A percentile compares a stretch with the other conserved stretches of the same genome.
Evolutionary conservation across 768 basidiomycete genomes (phyloP).

Genomic region (Russula brevipes): DNA sequence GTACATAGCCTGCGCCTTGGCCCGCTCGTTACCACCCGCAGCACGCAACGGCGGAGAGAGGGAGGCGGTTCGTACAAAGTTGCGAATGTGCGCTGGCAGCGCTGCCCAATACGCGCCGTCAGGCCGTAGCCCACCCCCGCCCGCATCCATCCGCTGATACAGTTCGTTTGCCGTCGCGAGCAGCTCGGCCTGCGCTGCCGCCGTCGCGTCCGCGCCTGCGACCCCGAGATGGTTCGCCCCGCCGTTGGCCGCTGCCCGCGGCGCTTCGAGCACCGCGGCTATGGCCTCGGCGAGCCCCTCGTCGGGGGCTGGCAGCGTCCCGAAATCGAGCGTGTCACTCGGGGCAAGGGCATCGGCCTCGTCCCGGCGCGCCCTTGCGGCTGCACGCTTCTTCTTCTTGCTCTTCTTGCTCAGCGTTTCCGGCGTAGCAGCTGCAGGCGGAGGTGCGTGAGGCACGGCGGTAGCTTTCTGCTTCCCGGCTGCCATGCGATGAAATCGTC

Average conservation of each 20-base stretch:
- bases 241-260: constrained; percentile 10
- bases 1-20: constrained; percentile 59
- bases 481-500: constrained; percentile 8
- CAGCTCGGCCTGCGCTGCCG: constrained; percentile 36
- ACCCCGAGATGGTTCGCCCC: constrained; percentile 3
- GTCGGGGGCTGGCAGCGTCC: constrained; percentile 19
- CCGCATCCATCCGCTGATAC: constrained; percentile 34
- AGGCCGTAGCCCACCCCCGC: constrained; percentile 30
- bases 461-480: constrained; percentile 20
- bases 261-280: constrained; percentile 23
- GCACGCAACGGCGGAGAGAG: constrained; percentile 29
- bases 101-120: constrained; percentile 69
- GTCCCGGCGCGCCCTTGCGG: constrained; percentile 12
- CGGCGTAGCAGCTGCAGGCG: not conserved
- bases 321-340: constrained; percentile 21
- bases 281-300: constrained; percentile 25
- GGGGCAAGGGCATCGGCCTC: constrained; percentile 16
- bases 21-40: constrained; percentile 34
- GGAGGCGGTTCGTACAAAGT: constrained; percentile 50
- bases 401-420: constrained; percentile 12
- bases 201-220: constrained; percentile 18
- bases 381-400: constrained; percentile 21
- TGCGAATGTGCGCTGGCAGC: constrained; percentile 61
- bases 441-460: not conserved
- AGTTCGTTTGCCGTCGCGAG: constrained; percentile 47